Evolutionary conservation across 192 early-diverging fungal species (phyloP).

Genomic region (Allomyces arbusculus): DNA sequence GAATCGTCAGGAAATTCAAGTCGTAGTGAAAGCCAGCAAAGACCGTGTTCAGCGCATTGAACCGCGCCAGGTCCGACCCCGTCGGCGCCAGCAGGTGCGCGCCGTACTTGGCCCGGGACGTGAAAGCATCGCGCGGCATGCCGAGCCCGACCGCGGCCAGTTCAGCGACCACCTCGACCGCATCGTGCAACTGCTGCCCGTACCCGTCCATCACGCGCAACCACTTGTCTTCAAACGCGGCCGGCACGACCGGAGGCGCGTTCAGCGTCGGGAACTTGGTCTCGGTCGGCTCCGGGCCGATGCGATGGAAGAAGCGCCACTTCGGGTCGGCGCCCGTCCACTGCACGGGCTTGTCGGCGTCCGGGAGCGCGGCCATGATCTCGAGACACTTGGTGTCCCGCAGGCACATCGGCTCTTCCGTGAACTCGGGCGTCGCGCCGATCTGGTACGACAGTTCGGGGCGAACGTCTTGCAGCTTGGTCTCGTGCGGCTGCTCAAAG

Average conservation of each 20-base stretch:
- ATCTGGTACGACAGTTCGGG: conserved; percentile 34
- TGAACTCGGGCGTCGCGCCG: conserved; percentile 43
- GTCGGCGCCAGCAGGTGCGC: conserved; percentile 53
- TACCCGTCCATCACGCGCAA: conserved; percentile 34
- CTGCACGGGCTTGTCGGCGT: background rate
- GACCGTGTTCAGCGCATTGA: conserved; percentile 35
- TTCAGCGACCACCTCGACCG: conserved; percentile 27
- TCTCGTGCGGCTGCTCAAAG: conserved; percentile 35
- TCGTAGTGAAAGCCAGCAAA: conserved; percentile 28
- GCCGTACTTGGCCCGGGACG: conserved; percentile 29
- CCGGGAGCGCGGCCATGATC: conserved; percentile 17
- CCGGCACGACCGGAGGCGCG: conserved; percentile 39
- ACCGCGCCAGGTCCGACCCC: conserved; percentile 38
- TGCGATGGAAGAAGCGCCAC: conserved; percentile 53
- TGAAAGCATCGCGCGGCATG: conserved; percentile 30
- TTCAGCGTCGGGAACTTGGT: conserved; percentile 41
- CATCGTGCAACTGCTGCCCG: conserved; percentile 34
- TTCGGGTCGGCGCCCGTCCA: conserved; percentile 34
- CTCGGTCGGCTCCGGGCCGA: conserved; percentile 26
- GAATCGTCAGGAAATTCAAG: conserved; percentile 40
- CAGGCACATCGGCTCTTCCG: conserved; percentile 42
- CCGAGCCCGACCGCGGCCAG: conserved; percentile 46
- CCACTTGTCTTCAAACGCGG: conserved; percentile 45
- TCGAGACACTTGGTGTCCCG: conserved; percentile 33
- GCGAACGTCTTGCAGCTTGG: conserved; percentile 38